phyloP scores from a whole-genome alignment of 768 basidiomycete species.

The Boletus subparvulus region DNA sequence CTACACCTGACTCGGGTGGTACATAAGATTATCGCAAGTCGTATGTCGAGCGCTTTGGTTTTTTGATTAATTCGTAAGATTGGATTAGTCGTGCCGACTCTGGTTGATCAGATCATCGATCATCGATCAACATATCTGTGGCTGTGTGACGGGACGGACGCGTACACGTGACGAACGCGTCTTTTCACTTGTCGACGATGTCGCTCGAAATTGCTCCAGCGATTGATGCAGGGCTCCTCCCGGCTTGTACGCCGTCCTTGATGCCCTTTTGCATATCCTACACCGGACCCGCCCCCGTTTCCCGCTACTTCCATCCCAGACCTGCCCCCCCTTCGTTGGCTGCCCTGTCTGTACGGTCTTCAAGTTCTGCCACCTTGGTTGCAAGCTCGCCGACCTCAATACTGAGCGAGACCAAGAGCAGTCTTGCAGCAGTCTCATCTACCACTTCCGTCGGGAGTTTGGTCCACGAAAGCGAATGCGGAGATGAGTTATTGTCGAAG shows the following conservation, averaged over 20 bases:
- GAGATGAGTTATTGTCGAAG: background rate
- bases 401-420: slow-evolving; percentile 1
- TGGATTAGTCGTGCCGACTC: too few species aligned
- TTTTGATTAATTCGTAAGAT: background rate
- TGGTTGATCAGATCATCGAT: too few species aligned
- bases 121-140: background rate
- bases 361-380: slow-evolving; percentile 15
- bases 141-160: slow-evolving; percentile 3
- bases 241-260: slow-evolving; percentile 58
- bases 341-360: slow-evolving; percentile 5
- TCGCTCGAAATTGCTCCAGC: slow-evolving; percentile 22
- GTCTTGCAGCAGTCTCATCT: slow-evolving; percentile 5
- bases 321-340: slow-evolving; percentile 27
- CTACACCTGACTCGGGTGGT: slow-evolving; percentile 37
- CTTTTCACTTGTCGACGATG: background rate
- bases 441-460: slow-evolving; percentile 3
- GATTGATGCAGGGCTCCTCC: slow-evolving; percentile 17
- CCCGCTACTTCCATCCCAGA: slow-evolving; percentile 67
- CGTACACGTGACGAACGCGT: slow-evolving; percentile 8
- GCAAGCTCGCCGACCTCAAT: slow-evolving; percentile 7
- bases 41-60: background rate
- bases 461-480: background rate
- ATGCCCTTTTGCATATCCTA: slow-evolving; percentile 84
- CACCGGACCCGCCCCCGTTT: slow-evolving; percentile 68
- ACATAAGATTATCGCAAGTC: slow-evolving; percentile 33